phyloP scores from a whole-genome alignment of 176 grass and related monocot species.

The Dactylis glomerata region DNA sequence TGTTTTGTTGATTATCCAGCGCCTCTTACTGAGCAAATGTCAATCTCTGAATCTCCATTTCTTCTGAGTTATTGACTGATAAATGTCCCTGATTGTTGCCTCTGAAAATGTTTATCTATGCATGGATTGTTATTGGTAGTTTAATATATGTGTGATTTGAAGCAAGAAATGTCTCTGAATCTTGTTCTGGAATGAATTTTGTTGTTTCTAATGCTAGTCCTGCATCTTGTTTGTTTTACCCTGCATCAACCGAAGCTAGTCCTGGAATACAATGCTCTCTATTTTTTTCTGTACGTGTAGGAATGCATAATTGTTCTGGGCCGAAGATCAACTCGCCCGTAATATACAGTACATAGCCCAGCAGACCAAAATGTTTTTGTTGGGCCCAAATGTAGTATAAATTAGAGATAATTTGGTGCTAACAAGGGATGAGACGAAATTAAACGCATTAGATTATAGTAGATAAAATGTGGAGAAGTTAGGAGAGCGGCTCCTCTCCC shows the following conservation, averaged over 20 bases:
- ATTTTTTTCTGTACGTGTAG: too few species aligned
- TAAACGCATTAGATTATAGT: too few species aligned
- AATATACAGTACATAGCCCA: not conserved
- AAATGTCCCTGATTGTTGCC: not conserved
- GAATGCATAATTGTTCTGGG: not conserved
- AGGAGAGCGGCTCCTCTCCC: constrained; percentile 47
- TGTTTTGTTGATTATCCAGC: not conserved
- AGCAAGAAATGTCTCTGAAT: not conserved
- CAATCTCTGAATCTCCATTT: not conserved
- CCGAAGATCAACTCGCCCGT: not conserved
- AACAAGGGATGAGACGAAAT: too few species aligned
- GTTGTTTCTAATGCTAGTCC: too few species aligned
- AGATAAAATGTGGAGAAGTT: not conserved
- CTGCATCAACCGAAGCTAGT: too few species aligned
- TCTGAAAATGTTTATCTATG: not conserved
- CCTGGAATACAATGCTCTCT: too few species aligned
- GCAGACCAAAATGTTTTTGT: not conserved
- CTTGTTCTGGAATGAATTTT: too few species aligned
- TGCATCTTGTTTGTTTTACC: too few species aligned
- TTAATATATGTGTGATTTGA: not conserved
- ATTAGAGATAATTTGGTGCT: too few species aligned
- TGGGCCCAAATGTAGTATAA: not conserved
- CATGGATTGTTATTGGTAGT: not conserved
- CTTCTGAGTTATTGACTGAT: not conserved
- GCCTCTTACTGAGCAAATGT: not conserved